Conservation (phyloP, 2,329 filamentous ascomycete species). For the Fusarium sp. region DNA sequence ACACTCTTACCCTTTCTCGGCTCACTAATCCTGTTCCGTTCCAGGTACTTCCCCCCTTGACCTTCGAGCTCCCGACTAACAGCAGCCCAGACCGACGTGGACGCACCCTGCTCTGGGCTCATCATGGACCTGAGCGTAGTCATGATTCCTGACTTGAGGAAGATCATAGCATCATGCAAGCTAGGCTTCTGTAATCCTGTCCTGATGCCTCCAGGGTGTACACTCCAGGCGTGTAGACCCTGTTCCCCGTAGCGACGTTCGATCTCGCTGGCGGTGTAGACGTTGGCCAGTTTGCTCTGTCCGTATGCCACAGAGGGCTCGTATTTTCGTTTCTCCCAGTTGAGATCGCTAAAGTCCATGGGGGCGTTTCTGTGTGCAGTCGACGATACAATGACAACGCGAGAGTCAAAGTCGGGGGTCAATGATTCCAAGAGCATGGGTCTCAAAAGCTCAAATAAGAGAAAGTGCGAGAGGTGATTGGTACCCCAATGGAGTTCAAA, state of each 20-base stretch:
- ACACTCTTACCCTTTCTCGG: not conserved
- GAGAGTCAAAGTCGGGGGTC: constrained; percentile 35
- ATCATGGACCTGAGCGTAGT: not conserved
- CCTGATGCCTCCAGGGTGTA: constrained; percentile 60
- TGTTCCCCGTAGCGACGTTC: constrained; percentile 59
- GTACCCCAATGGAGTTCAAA: constrained; percentile 57
- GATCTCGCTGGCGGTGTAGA: constrained; percentile 63
- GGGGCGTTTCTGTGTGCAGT: constrained; percentile 25
- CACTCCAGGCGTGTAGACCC: constrained; percentile 56
- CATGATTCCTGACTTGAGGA: not conserved
- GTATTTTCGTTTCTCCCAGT: constrained; percentile 40
- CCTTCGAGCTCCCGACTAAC: not conserved
- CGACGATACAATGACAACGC: constrained; percentile 51
- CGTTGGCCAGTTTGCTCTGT: constrained; percentile 63
- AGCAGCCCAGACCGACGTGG: not conserved
- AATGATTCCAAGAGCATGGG: constrained; percentile 50
- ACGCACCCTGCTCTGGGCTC: not conserved
- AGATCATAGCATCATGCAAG: not conserved
- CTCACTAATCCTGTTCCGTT: not conserved
- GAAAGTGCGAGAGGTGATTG: constrained; percentile 59
- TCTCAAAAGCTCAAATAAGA: constrained; percentile 56
- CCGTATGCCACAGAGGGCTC: constrained; percentile 56
- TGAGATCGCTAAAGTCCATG: constrained; percentile 32
- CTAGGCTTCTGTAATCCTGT: constrained; percentile 18
- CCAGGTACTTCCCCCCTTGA: not conserved